Conservation (phyloP, 352 stramenopile species). For the Globisporangium spinosum region DNA sequence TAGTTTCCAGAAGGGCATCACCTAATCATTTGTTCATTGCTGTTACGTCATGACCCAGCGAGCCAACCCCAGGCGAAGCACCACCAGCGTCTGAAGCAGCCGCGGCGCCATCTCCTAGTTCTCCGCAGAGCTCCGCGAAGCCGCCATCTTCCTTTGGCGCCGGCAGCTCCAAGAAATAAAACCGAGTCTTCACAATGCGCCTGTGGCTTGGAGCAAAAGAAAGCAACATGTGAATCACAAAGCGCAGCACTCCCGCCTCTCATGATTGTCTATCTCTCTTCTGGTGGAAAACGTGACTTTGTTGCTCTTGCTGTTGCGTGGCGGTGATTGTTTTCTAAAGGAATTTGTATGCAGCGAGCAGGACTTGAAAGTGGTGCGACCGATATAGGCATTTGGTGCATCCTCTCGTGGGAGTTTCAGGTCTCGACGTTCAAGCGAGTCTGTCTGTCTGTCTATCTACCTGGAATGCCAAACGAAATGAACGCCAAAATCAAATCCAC, state of each 20-base stretch:
- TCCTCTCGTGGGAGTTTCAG: background rate
- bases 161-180: constrained; percentile 7
- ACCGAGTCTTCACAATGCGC: background rate
- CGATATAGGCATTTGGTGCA: background rate
- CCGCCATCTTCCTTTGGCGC: background rate
- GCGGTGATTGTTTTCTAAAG: background rate
- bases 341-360: background rate
- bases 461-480: background rate
- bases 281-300: background rate
- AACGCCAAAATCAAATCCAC: background rate
- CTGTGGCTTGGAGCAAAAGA: background rate
- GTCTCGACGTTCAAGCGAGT: background rate
- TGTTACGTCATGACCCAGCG: background rate
- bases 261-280: background rate
- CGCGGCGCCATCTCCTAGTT: constrained; percentile 3
- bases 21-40: background rate
- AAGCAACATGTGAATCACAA: background rate
- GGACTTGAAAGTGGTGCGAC: background rate
- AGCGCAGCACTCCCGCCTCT: background rate
- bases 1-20: no score
- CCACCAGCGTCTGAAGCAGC: background rate
- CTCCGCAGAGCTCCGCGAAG: constrained; percentile 6
- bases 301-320: background rate
- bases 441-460: background rate
- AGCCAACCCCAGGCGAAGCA: constrained; percentile 15